Evolutionary conservation across 257 asterid genomes (phyloP).

Genomic region (Solanum arcanum): DNA sequence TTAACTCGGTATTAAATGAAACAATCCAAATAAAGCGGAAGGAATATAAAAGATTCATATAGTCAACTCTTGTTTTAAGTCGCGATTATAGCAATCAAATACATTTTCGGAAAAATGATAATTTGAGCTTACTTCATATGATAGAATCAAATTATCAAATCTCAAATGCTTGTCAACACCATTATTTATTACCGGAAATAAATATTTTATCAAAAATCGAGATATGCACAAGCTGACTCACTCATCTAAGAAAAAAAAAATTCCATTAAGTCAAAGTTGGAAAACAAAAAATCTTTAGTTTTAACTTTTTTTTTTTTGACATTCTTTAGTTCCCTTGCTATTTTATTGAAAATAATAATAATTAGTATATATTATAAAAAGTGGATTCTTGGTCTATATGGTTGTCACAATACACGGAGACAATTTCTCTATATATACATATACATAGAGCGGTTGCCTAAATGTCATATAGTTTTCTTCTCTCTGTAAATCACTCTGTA

Average conservation of each 20-base stretch:
- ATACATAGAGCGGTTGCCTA: background rate
- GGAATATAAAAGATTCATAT: background rate
- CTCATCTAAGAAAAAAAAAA: background rate
- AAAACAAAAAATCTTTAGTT: background rate
- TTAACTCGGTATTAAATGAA: background rate
- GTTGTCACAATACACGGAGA: background rate
- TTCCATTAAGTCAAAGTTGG: background rate
- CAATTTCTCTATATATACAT: background rate
- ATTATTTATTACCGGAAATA: background rate
- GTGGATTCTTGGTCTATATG: constrained; percentile 21
- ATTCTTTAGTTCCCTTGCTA: background rate
- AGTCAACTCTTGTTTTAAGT: background rate
- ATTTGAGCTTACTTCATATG: background rate
- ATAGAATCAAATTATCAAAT: too few species aligned
- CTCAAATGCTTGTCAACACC: background rate
- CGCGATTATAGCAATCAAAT: background rate
- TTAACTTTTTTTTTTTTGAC: background rate
- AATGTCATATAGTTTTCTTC: background rate
- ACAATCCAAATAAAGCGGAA: background rate
- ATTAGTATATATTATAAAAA: background rate
- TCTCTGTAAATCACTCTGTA: background rate
- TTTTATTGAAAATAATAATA: background rate
- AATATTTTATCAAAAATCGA: background rate
- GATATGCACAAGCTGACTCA: background rate
- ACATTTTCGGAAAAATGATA: too few species aligned